phyloP scores from a whole-genome alignment of 73 alveolate species.

The Tetrahymena borealis region DNA sequence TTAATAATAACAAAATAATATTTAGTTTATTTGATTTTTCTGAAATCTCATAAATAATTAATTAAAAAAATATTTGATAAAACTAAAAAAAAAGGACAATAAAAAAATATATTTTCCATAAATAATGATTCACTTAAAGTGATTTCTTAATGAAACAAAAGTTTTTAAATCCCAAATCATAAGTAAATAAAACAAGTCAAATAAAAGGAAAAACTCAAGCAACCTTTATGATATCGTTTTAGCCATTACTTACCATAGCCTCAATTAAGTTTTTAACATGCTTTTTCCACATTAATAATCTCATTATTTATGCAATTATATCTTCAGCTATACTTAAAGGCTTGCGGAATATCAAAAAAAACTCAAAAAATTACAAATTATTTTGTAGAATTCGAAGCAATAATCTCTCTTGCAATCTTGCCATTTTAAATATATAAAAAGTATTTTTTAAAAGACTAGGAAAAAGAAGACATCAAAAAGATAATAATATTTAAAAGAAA shows the following conservation, averaged over 20 bases:
- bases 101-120: neutral
- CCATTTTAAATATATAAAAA: neutral
- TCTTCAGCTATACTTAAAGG: neutral
- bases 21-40: neutral
- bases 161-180: neutral
- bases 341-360: neutral
- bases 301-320: too few species aligned
- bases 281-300: too few species aligned
- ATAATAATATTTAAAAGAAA: neutral
- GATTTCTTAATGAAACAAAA: neutral
- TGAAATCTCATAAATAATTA: neutral
- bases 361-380: neutral
- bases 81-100: neutral
- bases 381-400: neutral
- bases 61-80: neutral
- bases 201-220: conserved; percentile 1
- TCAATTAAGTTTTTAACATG: neutral
- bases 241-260: neutral
- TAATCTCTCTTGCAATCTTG: neutral
- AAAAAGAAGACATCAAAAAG: neutral
- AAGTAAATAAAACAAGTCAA: neutral
- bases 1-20: too few species aligned
- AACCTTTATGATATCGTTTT: neutral
- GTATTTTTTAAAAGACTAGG: neutral
- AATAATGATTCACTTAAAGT: neutral